Evolutionary conservation across 257 asterid genomes (phyloP), one percentile per base, ranked within the genome.

Genomic region (Nyctanthes arbortristis): DNA sequence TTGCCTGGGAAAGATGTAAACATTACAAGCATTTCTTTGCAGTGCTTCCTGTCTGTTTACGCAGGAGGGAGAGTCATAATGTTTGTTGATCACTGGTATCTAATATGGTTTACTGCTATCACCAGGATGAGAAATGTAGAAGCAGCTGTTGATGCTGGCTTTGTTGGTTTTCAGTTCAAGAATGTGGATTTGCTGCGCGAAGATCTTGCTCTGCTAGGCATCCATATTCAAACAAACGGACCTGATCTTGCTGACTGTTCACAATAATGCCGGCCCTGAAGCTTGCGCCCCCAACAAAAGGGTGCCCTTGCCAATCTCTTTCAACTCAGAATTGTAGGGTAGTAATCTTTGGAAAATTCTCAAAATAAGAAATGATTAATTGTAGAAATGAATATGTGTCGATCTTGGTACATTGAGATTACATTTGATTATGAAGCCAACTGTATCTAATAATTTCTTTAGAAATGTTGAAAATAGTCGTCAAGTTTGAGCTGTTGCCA

Each of bases 91-190:
- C 60, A 43, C 39, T 67, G 52, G 20, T 55, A 54, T 7, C 34
- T 47, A n/a, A 20, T 24, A 18, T 47, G 43, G 28, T 45, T 67
- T 34, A 55, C 35, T 80, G 66, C 27, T n/a, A n/a, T n/a, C n/a
- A 31, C 58, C 87, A 92, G 98, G 76, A 73, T 77, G 86, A 82
- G 70, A 71, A 92, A 92, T 78, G 93, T 90, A 29, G 95, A 90
- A 73, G 97, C 96, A 37, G 97, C 97, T 1, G 49, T 73, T 70
- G 78, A 78, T 72, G 85, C 84, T 69, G 98, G 97, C 65, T 76
- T 90, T 65, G 57, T 13, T 4, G 93, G 91, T 11, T 77, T 92
- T 78, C 96, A 82, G 47, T 92, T 92, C 89, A 84, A 82, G 80
- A 80, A 80, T 33, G 93, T 69, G 14, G 85, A 82, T 66, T 84